Evolutionary conservation across 2,329 filamentous ascomycete species (phyloP), one percentile per base, ranked within the genome.

Genomic region (Colletotrichum spinosum): DNA sequence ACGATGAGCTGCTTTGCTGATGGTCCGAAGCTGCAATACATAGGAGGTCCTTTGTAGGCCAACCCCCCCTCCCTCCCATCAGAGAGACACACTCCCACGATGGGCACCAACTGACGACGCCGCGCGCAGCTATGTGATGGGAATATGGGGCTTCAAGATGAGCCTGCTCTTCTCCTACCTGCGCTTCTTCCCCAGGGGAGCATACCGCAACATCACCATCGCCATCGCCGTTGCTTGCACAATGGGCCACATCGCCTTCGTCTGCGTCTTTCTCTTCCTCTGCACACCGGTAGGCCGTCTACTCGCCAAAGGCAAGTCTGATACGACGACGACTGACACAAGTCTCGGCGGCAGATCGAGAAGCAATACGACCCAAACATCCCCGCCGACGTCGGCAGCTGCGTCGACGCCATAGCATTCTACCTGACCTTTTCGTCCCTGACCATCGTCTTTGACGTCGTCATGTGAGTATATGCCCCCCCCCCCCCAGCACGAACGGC

Each of bases 91-190:
- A 15, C 11, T 34, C 13, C 7, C n/a, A 13, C 17, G 17, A 34
- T 34, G 13, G 12, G 8, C 38, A 12, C 50, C 9, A 6, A 15
- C 52, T 51, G 9, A 67, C 10, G 57, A 35, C 55, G 5, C 67
- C 2, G 4, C 2, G 6, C 17, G 9, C 34, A 81, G 79, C 34
- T 82, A 81, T 57, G 76, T 81, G 17, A 67, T 74, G 8, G 75
- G 76, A 39, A 80, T 84, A 34, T 74, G 82, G 9, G 79, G 77
- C 2, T 84, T 84, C 72, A 84, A 84, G 58, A 72, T 83, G 33
- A 76, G 81, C 46, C 70, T 84, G 3, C 69, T 84, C 4, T 73
- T 80, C 8, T 79, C 79, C 1, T 80, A 82, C 25, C 72, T 83
- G 1, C 79, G 82, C 2, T 81, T 84, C 25, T 77, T 83, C 6